Percentiles rank a stretch among this genome's conserved stretches.
Conservation (phyloP, 139 green algal species). For the Astrephomene gubernaculifera region DNA sequence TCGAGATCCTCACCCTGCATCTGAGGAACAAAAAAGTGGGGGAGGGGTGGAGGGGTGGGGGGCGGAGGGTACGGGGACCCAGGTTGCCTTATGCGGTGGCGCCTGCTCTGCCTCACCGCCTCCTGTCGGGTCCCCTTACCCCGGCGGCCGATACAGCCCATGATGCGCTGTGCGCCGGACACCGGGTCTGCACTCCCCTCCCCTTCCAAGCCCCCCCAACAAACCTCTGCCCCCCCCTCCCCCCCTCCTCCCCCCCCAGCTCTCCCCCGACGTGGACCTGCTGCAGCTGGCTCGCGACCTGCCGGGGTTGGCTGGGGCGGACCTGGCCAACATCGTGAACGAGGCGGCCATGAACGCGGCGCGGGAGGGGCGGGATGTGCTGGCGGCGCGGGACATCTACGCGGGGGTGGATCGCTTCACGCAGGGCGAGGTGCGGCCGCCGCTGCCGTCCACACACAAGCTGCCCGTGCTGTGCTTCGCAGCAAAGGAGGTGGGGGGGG, state of each 20-base stretch:
- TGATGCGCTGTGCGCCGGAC: too few relatives aligned
- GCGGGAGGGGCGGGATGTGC: constrained; percentile 48
- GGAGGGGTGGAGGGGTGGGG: neutral
- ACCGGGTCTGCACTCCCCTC: neutral
- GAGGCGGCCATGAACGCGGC: constrained; percentile 89
- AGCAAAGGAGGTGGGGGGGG: constrained; percentile 13
- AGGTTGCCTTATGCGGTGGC: too few relatives aligned
- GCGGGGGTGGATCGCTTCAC: constrained; percentile 86
- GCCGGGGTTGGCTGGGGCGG: constrained; percentile 89
- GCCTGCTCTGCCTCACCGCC: too few relatives aligned
- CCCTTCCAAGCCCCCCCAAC: neutral
- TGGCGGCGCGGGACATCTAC: constrained; percentile 81
- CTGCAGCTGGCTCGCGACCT: constrained; percentile 91
- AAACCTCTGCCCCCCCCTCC: neutral
- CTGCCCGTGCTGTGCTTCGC: constrained; percentile 57
- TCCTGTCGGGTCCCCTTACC: too few relatives aligned
- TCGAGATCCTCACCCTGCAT: constrained; percentile 85
- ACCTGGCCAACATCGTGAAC: constrained; percentile 97
- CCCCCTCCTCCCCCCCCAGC: neutral
- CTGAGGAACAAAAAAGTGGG: constrained; percentile 63
- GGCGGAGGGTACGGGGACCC: neutral
- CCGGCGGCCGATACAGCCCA: too few relatives aligned
- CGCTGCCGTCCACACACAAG: constrained; percentile 67
- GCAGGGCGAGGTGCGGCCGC: constrained; percentile 78
- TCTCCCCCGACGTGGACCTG: constrained; percentile 88